Evolutionary conservation across 2,329 filamentous ascomycete species (phyloP).

Genomic region (Diaporthe eres): DNA sequence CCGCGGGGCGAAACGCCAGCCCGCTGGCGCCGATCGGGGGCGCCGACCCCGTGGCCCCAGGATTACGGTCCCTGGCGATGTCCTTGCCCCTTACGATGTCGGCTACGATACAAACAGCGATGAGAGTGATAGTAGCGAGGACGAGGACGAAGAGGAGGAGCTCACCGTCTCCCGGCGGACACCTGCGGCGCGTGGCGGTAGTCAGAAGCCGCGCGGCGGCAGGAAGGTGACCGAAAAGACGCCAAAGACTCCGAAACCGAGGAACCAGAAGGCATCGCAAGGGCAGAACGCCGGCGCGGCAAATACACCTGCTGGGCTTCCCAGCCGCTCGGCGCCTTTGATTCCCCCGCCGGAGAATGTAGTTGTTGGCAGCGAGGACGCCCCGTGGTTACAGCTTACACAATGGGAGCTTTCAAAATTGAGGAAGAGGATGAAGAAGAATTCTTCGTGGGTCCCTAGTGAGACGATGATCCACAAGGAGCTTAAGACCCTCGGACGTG

Average conservation of each 20-base stretch:
- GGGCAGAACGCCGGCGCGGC: conserved; percentile 42
- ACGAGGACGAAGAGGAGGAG: conserved; percentile 61
- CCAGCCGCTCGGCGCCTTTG: conserved; percentile 52
- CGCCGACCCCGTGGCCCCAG: conserved; percentile 65
- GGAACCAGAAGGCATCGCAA: conserved; percentile 48
- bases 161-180: conserved; percentile 59
- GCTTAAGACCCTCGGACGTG: conserved; percentile 78
- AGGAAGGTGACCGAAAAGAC: conserved; percentile 51
- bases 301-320: conserved; percentile 23
- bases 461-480: conserved; percentile 89
- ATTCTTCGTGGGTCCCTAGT: conserved; percentile 86
- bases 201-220: conserved; percentile 62
- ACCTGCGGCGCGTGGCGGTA: conserved; percentile 51
- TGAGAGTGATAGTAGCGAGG: conserved; percentile 67
- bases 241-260: conserved; percentile 60
- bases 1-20: conserved; percentile 61
- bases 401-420: conserved; percentile 76
- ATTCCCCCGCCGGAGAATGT: conserved; percentile 73
- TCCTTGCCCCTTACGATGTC: conserved; percentile 75
- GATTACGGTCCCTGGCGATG: conserved; percentile 77
- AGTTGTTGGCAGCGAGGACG: conserved; percentile 69
- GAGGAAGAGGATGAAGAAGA: conserved; percentile 92
- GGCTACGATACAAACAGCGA: conserved; percentile 72
- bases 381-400: conserved; percentile 77
- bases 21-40: conserved; percentile 59